These are phyloP conservation scores for Picochlorum costavermella DNA, from an alignment of 139 green algal species.

Conservation along the genomic window DNA sequence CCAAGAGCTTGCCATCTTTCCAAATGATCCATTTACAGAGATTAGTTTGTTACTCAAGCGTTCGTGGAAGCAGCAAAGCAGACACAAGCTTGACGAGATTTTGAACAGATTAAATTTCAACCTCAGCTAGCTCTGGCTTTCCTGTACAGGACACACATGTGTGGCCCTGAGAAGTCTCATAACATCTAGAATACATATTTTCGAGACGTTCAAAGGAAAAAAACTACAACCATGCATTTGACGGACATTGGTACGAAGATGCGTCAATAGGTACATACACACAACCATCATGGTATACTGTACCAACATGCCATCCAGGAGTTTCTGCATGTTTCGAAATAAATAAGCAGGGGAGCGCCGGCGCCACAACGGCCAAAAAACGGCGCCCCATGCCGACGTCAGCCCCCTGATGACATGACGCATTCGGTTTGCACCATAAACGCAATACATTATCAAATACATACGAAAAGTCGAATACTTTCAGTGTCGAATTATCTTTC, in stretches of 20 bases:
- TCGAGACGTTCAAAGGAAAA: conserved; percentile 21
- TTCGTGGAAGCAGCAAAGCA: neutral
- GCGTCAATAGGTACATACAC: neutral
- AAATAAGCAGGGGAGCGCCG: no score
- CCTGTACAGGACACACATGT: neutral
- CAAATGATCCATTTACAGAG: conserved; percentile 10
- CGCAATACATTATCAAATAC: no score
- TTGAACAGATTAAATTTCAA: conserved; percentile 15
- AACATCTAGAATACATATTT: conserved; percentile 22
- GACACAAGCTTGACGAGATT: conserved; percentile 8
- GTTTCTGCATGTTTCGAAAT: no score
- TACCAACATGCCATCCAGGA: no score
- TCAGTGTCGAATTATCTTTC: no score
- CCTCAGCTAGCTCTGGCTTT: conserved; percentile 21
- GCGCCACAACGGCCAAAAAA: no score
- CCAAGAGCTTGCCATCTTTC: conserved; percentile 5
- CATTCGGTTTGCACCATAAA: no score
- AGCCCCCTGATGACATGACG: no score
- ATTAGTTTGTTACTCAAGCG: conserved; percentile 12
- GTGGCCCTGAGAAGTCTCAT: conserved; percentile 16
- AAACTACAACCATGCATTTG: conserved; percentile 13
- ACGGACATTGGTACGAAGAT: conserved; percentile 1
- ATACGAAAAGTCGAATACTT: no score
- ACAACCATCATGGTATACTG: no score
- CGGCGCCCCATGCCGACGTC: no score